Evolutionary conservation across 495 filamentous ascomycete genomes (phyloP).

Genomic region (Amphirosellinia nigrospora): DNA sequence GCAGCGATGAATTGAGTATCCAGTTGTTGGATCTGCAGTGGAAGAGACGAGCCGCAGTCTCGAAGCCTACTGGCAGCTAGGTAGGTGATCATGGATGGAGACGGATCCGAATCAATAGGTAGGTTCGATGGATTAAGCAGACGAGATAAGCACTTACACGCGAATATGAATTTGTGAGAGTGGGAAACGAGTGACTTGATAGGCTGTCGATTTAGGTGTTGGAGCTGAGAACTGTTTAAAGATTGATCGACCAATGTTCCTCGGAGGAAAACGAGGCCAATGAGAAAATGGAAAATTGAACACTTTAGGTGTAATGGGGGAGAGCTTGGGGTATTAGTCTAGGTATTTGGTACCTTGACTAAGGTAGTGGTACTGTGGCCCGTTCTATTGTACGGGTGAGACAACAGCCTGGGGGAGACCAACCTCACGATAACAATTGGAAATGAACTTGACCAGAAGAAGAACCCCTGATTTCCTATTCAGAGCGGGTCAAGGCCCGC

Average conservation of each 20-base stretch:
- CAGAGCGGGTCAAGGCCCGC: constrained; percentile 7
- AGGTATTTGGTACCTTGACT: not conserved
- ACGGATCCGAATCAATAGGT: not conserved
- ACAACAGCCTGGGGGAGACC: not conserved
- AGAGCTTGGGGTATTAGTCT: not conserved
- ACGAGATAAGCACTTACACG: constrained; percentile 7
- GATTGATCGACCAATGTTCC: not conserved
- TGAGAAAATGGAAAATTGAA: constrained; percentile 20
- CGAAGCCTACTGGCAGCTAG: not conserved
- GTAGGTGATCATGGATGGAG: not conserved
- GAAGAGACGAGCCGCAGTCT: not conserved
- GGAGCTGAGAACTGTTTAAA: constrained; percentile 2
- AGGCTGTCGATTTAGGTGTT: not conserved
- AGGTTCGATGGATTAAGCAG: not conserved
- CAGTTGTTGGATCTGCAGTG: constrained; percentile 32
- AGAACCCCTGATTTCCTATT: constrained; percentile 16
- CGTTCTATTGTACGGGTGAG: not conserved
- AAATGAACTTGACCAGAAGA: not conserved
- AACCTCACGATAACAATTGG: constrained; percentile 12
- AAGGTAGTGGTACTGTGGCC: not conserved
- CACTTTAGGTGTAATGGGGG: not conserved
- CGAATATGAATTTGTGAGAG: not conserved
- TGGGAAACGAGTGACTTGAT: constrained; percentile 14
- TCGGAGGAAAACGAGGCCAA: constrained; percentile 16
- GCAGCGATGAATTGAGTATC: constrained; percentile 59